These are phyloP conservation scores for Tuber microsphaerosporum DNA, from an alignment of 495 filamentous ascomycete genomes.

Conservation along the genomic window DNA sequence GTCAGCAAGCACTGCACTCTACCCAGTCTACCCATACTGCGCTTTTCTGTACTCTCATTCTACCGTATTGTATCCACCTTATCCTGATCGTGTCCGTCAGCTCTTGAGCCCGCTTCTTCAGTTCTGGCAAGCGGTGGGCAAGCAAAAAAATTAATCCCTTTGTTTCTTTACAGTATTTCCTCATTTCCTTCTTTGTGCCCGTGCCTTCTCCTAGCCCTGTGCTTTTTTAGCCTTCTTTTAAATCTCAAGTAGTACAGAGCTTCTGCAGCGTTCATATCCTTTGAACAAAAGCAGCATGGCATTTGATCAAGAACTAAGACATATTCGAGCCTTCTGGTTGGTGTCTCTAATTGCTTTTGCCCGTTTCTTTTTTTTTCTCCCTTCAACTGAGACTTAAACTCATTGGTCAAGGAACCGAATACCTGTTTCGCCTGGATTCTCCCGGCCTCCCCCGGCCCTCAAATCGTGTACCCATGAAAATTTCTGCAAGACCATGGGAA, in stretches of 20 bases:
- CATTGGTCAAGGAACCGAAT: conserved; percentile 31
- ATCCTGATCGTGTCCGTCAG: not conserved
- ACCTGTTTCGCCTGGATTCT: conserved; percentile 22
- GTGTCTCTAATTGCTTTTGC: conserved; percentile 38
- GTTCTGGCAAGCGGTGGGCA: not conserved
- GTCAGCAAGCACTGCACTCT: conserved; percentile 6
- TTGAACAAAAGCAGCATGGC: not conserved
- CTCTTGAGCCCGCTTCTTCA: not conserved
- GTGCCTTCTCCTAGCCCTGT: not conserved
- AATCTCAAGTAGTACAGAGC: not conserved
- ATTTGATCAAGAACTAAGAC: conserved; percentile 12
- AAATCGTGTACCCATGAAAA: conserved; percentile 14
- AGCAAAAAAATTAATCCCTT: conserved; percentile 12
- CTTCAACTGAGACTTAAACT: conserved; percentile 1
- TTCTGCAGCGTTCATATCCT: not conserved
- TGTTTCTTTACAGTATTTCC: conserved; percentile 28
- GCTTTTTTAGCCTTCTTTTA: not conserved
- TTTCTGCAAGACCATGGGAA: conserved; percentile 17
- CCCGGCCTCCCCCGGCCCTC: conserved; percentile 36
- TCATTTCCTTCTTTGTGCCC: conserved; percentile 12
- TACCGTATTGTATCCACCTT: not conserved
- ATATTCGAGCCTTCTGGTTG: conserved; percentile 9
- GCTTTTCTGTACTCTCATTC: not conserved
- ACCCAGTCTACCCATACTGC: not conserved
- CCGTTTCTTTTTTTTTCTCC: conserved; percentile 12